Evolutionary conservation across 139 green algal genomes (phyloP).

Genomic region (Limnomonas spitsbergensis): DNA sequence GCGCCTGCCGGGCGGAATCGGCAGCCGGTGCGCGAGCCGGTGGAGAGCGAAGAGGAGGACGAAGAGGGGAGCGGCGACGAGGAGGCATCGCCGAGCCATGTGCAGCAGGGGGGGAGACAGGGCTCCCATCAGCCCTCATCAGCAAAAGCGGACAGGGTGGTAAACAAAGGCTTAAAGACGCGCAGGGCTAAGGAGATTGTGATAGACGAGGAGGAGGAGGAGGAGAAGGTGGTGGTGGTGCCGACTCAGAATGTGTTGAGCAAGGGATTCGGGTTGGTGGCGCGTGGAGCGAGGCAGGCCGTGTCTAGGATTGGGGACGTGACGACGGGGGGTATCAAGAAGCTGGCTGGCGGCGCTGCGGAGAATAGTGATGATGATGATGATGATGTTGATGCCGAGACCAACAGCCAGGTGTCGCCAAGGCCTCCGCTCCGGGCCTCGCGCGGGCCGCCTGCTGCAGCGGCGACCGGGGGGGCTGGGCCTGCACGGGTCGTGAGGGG

Average conservation of each 20-base stretch:
- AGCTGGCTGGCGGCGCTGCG: background rate
- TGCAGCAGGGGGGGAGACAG: background rate
- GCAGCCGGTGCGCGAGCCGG: background rate
- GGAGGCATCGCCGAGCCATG: background rate
- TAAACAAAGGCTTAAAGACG: background rate
- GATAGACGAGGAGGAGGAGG: background rate
- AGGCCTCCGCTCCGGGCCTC: background rate
- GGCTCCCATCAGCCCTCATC: background rate
- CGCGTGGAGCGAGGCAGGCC: background rate
- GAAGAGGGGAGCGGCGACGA: background rate
- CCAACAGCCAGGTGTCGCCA: background rate
- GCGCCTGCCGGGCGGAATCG: background rate
- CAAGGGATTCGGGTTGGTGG: background rate
- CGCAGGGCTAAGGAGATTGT: background rate
- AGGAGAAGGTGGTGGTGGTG: background rate
- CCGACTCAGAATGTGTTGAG: background rate
- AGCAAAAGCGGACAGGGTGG: background rate
- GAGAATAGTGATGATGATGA: background rate
- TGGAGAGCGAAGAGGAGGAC: background rate
- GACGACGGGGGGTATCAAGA: background rate
- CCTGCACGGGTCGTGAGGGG: background rate
- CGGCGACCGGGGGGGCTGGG: background rate
- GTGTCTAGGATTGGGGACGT: background rate
- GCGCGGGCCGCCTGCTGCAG: background rate
- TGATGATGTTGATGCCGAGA: background rate